Evolutionary conservation across 2,329 filamentous ascomycete genomes (phyloP).

Genomic region (Dothideomycetes sp.): DNA sequence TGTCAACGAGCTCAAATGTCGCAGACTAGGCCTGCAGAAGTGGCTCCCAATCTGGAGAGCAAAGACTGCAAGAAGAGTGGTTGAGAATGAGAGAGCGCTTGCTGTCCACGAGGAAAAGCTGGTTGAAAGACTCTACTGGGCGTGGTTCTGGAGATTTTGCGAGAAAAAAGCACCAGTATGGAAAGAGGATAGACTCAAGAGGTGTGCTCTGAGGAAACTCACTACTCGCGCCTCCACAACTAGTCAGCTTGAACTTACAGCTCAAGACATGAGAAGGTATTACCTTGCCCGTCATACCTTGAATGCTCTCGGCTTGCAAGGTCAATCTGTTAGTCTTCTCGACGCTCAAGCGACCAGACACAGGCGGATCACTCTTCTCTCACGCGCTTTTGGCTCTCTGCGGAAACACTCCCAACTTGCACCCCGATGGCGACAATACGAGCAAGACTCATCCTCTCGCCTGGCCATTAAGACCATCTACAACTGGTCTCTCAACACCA

Average conservation of each 20-base stretch:
- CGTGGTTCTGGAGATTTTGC: conserved; percentile 27
- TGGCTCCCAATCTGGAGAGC: conserved; percentile 45
- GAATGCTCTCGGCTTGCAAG: background rate
- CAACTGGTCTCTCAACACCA: conserved; percentile 36
- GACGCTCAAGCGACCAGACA: background rate
- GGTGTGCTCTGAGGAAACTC: conserved; percentile 1
- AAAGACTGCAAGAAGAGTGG: conserved; percentile 25
- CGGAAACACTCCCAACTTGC: conserved; percentile 1
- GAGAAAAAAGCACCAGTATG: conserved; percentile 23
- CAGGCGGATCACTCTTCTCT: background rate
- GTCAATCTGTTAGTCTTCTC: background rate
- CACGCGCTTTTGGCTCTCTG: conserved; percentile 1
- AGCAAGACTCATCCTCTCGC: background rate
- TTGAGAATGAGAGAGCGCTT: conserved; percentile 22
- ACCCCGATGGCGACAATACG: background rate
- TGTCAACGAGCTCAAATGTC: conserved; percentile 45
- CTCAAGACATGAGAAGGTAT: conserved; percentile 1
- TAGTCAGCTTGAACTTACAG: conserved; percentile 1
- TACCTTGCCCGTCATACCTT: conserved; percentile 1
- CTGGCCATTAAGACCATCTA: conserved; percentile 32
- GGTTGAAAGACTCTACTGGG: conserved; percentile 19
- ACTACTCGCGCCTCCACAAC: background rate
- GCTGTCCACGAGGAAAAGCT: conserved; percentile 23
- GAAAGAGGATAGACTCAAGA: conserved; percentile 19
- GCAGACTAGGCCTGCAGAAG: conserved; percentile 40